These are phyloP conservation scores for Galerina marginata DNA, from an alignment of 768 basidiomycete species.

Conservation along the genomic window DNA sequence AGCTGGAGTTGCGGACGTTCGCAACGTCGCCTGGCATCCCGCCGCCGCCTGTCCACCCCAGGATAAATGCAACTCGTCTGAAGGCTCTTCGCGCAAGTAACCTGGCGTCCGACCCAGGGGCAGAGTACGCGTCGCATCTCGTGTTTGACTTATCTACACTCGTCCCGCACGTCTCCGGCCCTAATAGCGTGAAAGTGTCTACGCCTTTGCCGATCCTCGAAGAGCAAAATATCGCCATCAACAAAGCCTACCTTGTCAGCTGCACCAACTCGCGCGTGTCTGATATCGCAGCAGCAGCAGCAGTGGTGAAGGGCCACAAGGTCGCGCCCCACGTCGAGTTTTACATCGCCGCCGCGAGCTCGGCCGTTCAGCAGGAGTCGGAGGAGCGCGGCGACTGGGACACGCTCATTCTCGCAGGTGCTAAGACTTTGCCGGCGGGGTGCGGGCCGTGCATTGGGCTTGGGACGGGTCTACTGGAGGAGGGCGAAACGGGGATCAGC, in stretches of 20 bases:
- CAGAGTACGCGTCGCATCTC: slow-evolving; percentile 86
- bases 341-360: slow-evolving; percentile 96
- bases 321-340: slow-evolving; percentile 93
- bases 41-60: slow-evolving; percentile 79
- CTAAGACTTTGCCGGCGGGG: slow-evolving; percentile 91
- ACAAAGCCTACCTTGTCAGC: slow-evolving; percentile 98
- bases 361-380: slow-evolving; percentile 88
- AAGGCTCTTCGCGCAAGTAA: slow-evolving; percentile 59
- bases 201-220: slow-evolving; percentile 89
- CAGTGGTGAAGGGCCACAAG: slow-evolving; percentile 80
- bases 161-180: slow-evolving; percentile 94
- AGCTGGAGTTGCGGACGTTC: slow-evolving; percentile 80
- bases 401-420: slow-evolving; percentile 83
- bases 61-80: slow-evolving; percentile 79
- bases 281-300: slow-evolving; percentile 91
- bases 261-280: slow-evolving; percentile 98
- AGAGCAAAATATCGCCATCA: slow-evolving; percentile 73
- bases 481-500: slow-evolving; percentile 95
- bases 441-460: slow-evolving; percentile 99
- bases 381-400: slow-evolving; percentile 91
- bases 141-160: slow-evolving; percentile 92
- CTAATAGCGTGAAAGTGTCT: slow-evolving; percentile 97
- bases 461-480: slow-evolving; percentile 89
- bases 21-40: slow-evolving; percentile 63
- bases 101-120: slow-evolving; percentile 75